Percentiles rank a stretch among this genome's conserved stretches.
Conservation (phyloP, 352 stramenopile species). For the Globisporangium emineosum region DNA sequence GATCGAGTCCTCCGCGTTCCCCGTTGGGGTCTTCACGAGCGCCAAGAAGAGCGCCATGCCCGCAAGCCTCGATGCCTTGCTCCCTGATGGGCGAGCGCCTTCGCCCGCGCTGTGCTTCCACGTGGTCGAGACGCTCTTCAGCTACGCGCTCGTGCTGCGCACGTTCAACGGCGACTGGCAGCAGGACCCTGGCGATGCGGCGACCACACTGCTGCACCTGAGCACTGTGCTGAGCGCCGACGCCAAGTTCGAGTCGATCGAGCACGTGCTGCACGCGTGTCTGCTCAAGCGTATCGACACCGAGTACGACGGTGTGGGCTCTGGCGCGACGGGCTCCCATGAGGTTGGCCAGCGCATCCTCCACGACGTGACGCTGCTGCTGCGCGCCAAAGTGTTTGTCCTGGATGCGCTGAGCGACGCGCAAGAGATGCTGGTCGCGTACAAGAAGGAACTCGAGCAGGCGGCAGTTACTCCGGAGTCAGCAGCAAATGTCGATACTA, state of each 20-base stretch:
- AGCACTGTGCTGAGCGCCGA: constrained; percentile 48
- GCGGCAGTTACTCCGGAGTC: background rate
- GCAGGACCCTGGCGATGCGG: constrained; percentile 51
- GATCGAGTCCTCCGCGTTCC: constrained; percentile 40
- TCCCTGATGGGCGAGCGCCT: constrained; percentile 25
- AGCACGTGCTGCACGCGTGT: constrained; percentile 43
- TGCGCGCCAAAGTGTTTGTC: constrained; percentile 45
- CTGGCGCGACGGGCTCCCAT: background rate
- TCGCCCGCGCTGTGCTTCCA: constrained; percentile 53
- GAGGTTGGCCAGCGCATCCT: constrained; percentile 35
- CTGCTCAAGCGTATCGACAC: constrained; percentile 25
- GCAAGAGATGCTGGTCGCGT: constrained; percentile 34
- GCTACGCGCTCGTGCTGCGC: constrained; percentile 67
- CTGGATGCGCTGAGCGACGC: constrained; percentile 64
- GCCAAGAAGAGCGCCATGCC: constrained; percentile 35
- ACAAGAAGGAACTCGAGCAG: constrained; percentile 15
- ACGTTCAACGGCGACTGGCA: constrained; percentile 76
- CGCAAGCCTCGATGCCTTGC: constrained; percentile 25
- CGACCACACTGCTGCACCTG: constrained; percentile 39
- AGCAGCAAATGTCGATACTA: background rate
- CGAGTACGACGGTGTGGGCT: constrained; percentile 6
- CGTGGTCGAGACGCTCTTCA: constrained; percentile 65
- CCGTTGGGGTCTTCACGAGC: constrained; percentile 46
- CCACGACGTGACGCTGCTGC: constrained; percentile 38
- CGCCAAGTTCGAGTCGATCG: constrained; percentile 41